Evolutionary conservation across 2,329 filamentous ascomycete species (phyloP).

Genomic region (Alternaria ethzedia): DNA sequence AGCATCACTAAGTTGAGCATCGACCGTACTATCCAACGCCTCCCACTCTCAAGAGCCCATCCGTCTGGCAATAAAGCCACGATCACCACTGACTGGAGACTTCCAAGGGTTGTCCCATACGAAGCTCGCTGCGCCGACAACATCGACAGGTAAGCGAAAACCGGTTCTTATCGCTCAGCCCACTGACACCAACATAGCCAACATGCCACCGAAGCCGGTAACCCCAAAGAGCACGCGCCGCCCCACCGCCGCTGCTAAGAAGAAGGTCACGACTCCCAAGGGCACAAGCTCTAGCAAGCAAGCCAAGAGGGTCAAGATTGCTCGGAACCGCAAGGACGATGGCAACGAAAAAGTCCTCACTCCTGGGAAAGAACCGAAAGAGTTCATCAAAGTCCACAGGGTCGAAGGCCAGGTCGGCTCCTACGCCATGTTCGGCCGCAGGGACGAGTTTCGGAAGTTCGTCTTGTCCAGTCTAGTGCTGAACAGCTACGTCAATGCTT

Average conservation of each 20-base stretch:
- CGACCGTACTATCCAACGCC: background rate
- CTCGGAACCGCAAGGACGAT: background rate
- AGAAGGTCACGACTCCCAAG: background rate
- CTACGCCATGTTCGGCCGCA: background rate
- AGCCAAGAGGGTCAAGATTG: background rate
- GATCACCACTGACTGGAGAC: too few relatives aligned
- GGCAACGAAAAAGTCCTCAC: background rate
- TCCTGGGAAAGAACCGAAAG: background rate
- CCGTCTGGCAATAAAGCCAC: too few relatives aligned
- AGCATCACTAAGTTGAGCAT: background rate
- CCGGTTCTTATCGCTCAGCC: background rate
- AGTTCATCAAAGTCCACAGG: background rate
- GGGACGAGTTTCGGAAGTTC: background rate
- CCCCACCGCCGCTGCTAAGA: background rate
- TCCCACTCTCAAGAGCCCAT: too few relatives aligned
- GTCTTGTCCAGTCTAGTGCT: background rate
- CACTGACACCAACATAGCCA: background rate
- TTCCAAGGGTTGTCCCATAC: too few relatives aligned
- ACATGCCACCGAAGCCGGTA: background rate
- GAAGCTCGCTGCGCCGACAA: too few relatives aligned
- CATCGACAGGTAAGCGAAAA: background rate
- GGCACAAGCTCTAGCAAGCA: too few relatives aligned
- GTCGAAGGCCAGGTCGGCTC: background rate
- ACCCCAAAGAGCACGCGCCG: background rate
- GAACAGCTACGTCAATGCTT: background rate